Base-by-base conservation (phyloP, 345 rosid genomes). In the Noccaea caerulescens region DNA sequence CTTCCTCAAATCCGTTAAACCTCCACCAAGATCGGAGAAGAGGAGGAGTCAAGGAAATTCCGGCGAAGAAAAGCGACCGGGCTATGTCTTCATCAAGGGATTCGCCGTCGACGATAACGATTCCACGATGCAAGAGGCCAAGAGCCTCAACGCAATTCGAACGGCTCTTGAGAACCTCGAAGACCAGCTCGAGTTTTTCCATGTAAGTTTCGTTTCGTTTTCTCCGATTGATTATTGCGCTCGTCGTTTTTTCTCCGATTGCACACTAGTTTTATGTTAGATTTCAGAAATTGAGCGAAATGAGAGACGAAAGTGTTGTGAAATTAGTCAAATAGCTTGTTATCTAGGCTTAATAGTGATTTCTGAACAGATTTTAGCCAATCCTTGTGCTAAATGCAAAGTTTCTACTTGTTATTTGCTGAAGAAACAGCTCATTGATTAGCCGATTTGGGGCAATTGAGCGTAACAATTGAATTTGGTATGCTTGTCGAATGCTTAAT, bases 141-240 rank as follows among this genome's bases (percentile, higher is more conserved):
- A 91, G 82, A 91, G 97, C 73, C 84, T 94, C 20, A 88, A 89
- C 63, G 85, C 87, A 23, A 94, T 94, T 37, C 81, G 99, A 27
- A 83, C 93, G 37, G 93, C 99, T 66, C 89, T 91, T 65, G 99
- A 94, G 87, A 87, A 89, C 77, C 95, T 91, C 37, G 97, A 91
- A 77, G 97, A 94, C 84, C 99, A 94, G 84, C 86, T 94, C 56
- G 99, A 94, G 77, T 84, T 84, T 79, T 85, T 91, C 80, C 99
- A 89, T 45, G 99, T 91, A 66, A 80, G 93, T 61, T 38, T 42
- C 62, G 33, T 56, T 57, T 20, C 30, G 30, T 16, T 8, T 8
- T 38, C 37, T 34, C 53, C 1, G 34, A 34, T 50, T 34, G 67
- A 6, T 60, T 1, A 20, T 51, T 39, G 6, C 11, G 30, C 12